Conservation (phyloP, 148 eudicot genomes). For the Polygonum aviculare region DNA sequence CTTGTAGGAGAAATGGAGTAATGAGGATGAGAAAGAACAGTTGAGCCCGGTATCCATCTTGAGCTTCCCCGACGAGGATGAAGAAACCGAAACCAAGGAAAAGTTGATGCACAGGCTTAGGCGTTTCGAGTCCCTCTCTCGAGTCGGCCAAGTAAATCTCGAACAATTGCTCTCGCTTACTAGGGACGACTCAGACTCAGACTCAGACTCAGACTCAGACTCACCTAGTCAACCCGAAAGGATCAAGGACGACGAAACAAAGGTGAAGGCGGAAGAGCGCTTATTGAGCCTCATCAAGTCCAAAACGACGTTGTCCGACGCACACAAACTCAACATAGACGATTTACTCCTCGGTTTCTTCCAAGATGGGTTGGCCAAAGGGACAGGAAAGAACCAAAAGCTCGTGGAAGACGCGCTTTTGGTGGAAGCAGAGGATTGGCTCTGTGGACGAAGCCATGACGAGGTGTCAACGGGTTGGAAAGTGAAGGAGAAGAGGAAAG, state of each 20-base stretch:
- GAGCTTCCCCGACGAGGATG: slow-evolving; percentile 1
- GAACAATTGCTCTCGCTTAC: not conserved
- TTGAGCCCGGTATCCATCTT: slow-evolving; percentile 1
- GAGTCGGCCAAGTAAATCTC: not conserved
- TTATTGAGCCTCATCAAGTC: slow-evolving; percentile 11
- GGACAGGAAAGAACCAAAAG: not conserved
- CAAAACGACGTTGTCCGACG: not conserved
- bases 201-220: not conserved
- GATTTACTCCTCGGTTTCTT: slow-evolving; percentile 28
- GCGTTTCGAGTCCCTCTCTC: slow-evolving; percentile 7
- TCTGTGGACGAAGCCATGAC: slow-evolving; percentile 3
- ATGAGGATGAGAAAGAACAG: slow-evolving; percentile 17
- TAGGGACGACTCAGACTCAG: not conserved
- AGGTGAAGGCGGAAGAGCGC: not conserved
- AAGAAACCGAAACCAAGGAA: slow-evolving; percentile 2
- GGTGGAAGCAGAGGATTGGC: slow-evolving; percentile 6
- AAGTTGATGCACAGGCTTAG: slow-evolving; percentile 3
- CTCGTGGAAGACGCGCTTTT: slow-evolving; percentile 8
- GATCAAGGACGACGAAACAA: not conserved
- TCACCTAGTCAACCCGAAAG: not conserved
- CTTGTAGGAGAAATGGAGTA: slow-evolving; percentile 6
- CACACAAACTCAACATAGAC: not conserved
- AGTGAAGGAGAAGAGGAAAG: slow-evolving; percentile 15
- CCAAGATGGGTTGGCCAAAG: slow-evolving; percentile 10
- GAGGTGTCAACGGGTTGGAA: not conserved